Percentiles rank a stretch among this genome's conserved stretches.
Conservation (phyloP, 176 grass and related monocot genomes). For the Oryza coarctata region DNA sequence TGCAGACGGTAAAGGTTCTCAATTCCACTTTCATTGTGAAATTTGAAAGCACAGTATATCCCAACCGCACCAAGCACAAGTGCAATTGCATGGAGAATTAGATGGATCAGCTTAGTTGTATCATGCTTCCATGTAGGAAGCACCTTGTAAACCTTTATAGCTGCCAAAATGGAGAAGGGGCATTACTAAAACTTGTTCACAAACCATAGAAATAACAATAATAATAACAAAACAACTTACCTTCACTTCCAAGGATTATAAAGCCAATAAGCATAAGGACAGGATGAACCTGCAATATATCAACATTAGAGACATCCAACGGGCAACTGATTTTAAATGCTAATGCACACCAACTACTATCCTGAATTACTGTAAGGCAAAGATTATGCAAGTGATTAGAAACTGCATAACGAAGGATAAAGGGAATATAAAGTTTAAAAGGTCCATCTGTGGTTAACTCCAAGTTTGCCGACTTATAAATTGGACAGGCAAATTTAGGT, state of each 20-base stretch:
- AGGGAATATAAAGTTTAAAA: background rate
- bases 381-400: background rate
- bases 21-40: conserved; percentile 93
- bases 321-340: background rate
- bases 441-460: background rate
- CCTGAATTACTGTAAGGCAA: background rate
- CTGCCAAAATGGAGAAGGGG: conserved; percentile 47
- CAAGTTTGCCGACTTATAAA: background rate
- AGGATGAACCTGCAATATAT: conserved; percentile 71
- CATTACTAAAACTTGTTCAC: conserved; percentile 14
- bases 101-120: conserved; percentile 65
- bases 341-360: conserved; percentile 17
- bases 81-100: conserved; percentile 67
- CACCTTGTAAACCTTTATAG: conserved; percentile 76
- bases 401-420: background rate
- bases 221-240: conserved; percentile 21
- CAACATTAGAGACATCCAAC: background rate
- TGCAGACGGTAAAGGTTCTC: conserved; percentile 82
- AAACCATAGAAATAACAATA: background rate
- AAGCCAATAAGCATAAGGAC: conserved; percentile 96
- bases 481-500: background rate
- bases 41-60: conserved; percentile 84
- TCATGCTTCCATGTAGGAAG: conserved; percentile 58
- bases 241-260: conserved; percentile 84
- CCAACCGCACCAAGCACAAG: conserved; percentile 70